These are phyloP conservation scores for Orychophragmus violaceus DNA, from an alignment of 345 rosid genomes.

Conservation along the genomic window DNA sequence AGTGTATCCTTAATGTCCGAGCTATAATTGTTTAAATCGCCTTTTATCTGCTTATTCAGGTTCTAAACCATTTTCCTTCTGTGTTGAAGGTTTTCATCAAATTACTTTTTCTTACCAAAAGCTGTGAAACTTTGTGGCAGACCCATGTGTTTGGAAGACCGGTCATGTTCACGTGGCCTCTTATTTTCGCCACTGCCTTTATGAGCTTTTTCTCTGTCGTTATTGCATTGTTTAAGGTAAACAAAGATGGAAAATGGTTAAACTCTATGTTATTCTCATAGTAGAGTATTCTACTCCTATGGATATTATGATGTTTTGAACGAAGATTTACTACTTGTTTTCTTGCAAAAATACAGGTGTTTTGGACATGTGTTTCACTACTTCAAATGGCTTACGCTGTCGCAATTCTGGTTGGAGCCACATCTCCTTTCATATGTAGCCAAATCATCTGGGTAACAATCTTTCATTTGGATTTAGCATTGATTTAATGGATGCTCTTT, in stretches of 20 bases:
- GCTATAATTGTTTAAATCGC: no score
- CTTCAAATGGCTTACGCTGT: constrained; percentile 77
- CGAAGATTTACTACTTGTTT: constrained; percentile 7
- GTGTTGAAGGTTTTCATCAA: not conserved
- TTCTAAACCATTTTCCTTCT: no score
- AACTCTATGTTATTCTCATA: not conserved
- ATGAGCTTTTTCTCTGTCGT: constrained; percentile 98
- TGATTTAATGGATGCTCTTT: no score
- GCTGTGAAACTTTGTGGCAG: constrained; percentile 33
- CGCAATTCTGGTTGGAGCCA: constrained; percentile 69
- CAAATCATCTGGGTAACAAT: constrained; percentile 60
- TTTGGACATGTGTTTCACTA: constrained; percentile 80
- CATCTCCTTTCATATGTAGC: constrained; percentile 74
- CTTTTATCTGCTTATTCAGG: no score
- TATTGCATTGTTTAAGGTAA: constrained; percentile 92
- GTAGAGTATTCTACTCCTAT: not conserved
- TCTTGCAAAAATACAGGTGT: constrained; percentile 60
- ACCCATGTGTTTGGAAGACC: constrained; percentile 71
- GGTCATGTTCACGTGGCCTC: constrained; percentile 54
- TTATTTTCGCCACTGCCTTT: constrained; percentile 87
- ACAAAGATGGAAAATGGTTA: not conserved
- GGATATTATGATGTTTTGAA: constrained; percentile 13
- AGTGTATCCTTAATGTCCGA: no score
- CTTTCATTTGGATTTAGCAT: no score
- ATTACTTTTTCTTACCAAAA: not conserved